phyloP scores from a whole-genome alignment of 2,329 filamentous ascomycete species.

The Fusarium acutatum region DNA sequence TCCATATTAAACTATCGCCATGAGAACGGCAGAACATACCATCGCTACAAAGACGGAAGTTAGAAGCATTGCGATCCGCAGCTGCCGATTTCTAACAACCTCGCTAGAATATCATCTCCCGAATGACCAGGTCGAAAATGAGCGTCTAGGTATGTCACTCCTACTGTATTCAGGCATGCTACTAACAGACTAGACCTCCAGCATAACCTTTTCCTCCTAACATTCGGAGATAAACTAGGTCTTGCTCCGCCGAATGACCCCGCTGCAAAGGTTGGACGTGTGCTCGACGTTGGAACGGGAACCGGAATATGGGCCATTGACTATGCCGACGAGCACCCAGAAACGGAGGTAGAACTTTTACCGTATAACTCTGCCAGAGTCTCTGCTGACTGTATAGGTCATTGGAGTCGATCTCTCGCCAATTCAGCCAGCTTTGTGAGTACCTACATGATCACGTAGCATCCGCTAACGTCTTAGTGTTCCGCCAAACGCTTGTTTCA shows the following conservation, averaged over 20 bases:
- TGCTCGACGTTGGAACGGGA: background rate
- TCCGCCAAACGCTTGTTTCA: background rate
- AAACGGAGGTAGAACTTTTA: background rate
- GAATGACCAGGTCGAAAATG: background rate
- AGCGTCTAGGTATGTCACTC: background rate
- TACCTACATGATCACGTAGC: too few species aligned
- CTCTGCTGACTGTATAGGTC: background rate
- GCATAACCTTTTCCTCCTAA: background rate
- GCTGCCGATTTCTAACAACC: accelerated
- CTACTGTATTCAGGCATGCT: accelerated
- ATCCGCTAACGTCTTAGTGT: background rate
- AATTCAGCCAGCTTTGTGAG: background rate
- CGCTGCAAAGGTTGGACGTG: background rate
- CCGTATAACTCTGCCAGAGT: accelerated
- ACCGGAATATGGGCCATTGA: slow-evolving; percentile 1
- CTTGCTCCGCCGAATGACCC: background rate
- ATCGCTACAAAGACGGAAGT: slow-evolving; percentile 14
- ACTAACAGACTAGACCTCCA: background rate
- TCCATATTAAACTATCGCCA: background rate
- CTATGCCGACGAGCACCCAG: background rate
- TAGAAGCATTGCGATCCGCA: accelerated
- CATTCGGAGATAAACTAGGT: background rate
- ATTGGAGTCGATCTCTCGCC: background rate
- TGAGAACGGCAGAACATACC: slow-evolving; percentile 20
- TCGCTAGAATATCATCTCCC: background rate